Conservation (phyloP, 148 eudicot species). For the Cornus florida region DNA sequence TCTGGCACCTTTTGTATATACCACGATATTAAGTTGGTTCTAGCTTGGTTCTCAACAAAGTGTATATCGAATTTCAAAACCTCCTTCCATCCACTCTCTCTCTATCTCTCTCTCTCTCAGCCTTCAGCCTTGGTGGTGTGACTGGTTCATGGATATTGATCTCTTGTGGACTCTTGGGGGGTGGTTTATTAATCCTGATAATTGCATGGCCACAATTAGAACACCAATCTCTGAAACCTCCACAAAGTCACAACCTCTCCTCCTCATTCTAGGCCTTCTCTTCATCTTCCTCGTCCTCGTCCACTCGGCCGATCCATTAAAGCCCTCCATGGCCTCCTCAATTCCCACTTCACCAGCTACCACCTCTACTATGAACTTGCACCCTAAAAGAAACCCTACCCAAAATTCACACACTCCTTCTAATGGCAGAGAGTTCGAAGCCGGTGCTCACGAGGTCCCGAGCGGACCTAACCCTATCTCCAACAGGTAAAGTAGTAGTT, state of each 20-base stretch:
- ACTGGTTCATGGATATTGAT: slow-evolving; percentile 76
- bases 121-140: slow-evolving; percentile 24
- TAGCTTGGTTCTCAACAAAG: slow-evolving; percentile 10
- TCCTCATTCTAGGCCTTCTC: slow-evolving; percentile 32
- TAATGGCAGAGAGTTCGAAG: slow-evolving; percentile 37
- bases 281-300: slow-evolving; percentile 34
- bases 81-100: slow-evolving; percentile 41
- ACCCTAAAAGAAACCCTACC: slow-evolving; percentile 11
- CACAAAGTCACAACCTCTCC: slow-evolving; percentile 35
- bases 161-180: slow-evolving; percentile 76
- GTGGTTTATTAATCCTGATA: slow-evolving; percentile 38
- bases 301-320: slow-evolving; percentile 25
- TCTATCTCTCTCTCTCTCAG: neutral
- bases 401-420: slow-evolving; percentile 14
- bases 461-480: slow-evolving; percentile 90
- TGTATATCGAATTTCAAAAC: slow-evolving; percentile 51
- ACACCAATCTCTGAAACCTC: slow-evolving; percentile 21
- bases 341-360: slow-evolving; percentile 19
- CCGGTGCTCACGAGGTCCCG: slow-evolving; percentile 76
- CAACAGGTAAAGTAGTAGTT: slow-evolving; percentile 43
- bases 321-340: slow-evolving; percentile 22
- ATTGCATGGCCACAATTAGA: slow-evolving; percentile 65
- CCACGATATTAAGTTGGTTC: slow-evolving; percentile 2
- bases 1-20: neutral
- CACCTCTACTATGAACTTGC: slow-evolving; percentile 8